Base-by-base conservation (phyloP, 2,329 filamentous ascomycete genomes). In the Plectosphaerella sp. region DNA sequence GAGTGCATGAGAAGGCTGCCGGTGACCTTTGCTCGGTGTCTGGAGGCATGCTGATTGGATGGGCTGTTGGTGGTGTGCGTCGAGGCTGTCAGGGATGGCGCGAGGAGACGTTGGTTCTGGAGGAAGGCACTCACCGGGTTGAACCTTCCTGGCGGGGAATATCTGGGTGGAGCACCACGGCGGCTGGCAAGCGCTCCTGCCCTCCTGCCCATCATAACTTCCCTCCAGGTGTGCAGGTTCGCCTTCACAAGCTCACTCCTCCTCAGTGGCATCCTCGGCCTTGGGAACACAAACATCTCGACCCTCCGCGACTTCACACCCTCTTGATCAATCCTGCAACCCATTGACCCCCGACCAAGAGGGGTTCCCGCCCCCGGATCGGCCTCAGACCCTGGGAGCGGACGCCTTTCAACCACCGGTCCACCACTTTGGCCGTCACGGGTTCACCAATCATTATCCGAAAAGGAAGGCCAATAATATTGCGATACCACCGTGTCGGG, bases 391-490 rank as follows among this genome's bases (percentile, higher is more conserved):
- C 45, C 28, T 37, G 46, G 41, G 48, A 24, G 48, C 33, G 46
- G 42, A 45, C 45, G 15, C 33, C 54, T 16, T 41, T 50, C 16
- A 43, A 33, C 28, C 28, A 33, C 11, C 28, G 11, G 28, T 12
- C 37, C 52, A 50, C 43, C 22, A 37, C 39, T 28, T 47, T 47
- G 28, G 51, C 52, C 54, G 53, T 56, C 55, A 57, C 55, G 55
- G 54, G 55, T 52, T 43, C 47, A 39, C 49, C 36, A 53, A 50
- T 45, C 54, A 37, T 39, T 16, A 39, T 57, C 54, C 14, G 51
- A 54, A 54, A 47, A 57, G 55, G 55, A 57, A 57, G 55, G 55
- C 55, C 51, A 52, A 52, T 52, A 53, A 51, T 53, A 48, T 52
- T 48, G 39, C 54, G 50, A 55, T 55, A 52, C 52, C 54, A 55